Base-by-base conservation (phyloP, 345 rosid genomes). In the Physaria fendleri region DNA sequence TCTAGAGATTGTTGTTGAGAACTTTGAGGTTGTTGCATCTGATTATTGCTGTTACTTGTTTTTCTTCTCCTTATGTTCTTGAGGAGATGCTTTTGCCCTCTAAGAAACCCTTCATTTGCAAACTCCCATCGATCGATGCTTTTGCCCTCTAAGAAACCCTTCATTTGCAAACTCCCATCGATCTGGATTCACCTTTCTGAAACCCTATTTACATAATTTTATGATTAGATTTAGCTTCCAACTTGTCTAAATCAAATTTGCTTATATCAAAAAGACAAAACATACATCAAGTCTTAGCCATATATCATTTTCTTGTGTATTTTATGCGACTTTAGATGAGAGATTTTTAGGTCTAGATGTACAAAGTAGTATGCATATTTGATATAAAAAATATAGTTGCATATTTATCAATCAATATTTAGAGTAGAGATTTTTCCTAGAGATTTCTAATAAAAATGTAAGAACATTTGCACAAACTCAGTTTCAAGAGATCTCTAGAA, bases 131-230 rank as follows among this genome's bases (percentile, higher is more conserved):
- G n/a, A n/a, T n/a, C n/a, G n/a, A n/a, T n/a, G n/a, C n/a, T n/a
- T n/a, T n/a, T 81, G 73, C 33, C 93, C 93, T 79, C 86, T 77
- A 9, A 85, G 79, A 76, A 85, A 85, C 41, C 76, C 85, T 81
- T 81, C 85, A 73, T 77, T 74, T 28, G 86, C 85, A 77, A 82
- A 85, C 70, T 92, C 98, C 98, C 97, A 92, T 62, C 80, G 77
- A 65, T 92, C 97, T 46, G 90, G 87, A 81, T 92, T 95, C 65
- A 92, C 91, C 73, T 92, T 92, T 65, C 86, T 86, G 78, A 92
- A 92, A 61, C 98, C 97, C 97, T 88, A 63, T 30, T 16, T 38
- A 56, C 14, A 56, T 41, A 5, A 59, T 63, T 63, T 56, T 62
- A 63, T 56, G 69, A 25, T 63, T 41, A 70, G 45, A 66, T 41